Percentiles rank a stretch among this genome's conserved stretches.
Conservation (phyloP, 1,139 yeast genomes). For the Sugiyamaella xylanicola region DNA sequence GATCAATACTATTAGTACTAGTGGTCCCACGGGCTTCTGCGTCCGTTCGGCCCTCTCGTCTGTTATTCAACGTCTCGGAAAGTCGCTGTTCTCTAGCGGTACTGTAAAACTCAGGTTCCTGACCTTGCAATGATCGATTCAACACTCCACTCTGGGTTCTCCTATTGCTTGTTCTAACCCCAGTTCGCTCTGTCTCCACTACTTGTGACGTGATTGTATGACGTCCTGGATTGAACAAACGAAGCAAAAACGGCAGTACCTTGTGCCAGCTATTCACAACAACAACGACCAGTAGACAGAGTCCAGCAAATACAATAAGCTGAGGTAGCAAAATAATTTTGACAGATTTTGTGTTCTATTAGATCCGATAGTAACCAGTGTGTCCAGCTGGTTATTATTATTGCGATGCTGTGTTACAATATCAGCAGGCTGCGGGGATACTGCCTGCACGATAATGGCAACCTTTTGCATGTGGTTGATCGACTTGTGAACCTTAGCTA, state of each 20-base stretch:
- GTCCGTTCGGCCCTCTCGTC: not conserved
- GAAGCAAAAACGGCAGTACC: not conserved
- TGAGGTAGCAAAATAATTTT: slow-evolving; percentile 8
- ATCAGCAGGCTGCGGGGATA: not conserved
- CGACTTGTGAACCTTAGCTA: too few species aligned
- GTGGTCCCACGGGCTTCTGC: not conserved
- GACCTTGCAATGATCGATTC: not conserved
- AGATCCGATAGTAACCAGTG: slow-evolving; percentile 3
- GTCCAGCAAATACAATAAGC: slow-evolving; percentile 4
- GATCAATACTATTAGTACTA: not conserved
- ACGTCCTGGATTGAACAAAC: not conserved
- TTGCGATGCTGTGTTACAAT: not conserved
- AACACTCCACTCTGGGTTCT: not conserved
- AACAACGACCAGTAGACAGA: slow-evolving; percentile 10
- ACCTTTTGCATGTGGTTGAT: not conserved
- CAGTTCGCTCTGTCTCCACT: not conserved
- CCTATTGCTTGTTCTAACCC: not conserved
- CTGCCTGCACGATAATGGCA: not conserved
- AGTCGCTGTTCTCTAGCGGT: not conserved
- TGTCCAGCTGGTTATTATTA: not conserved
- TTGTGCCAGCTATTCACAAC: slow-evolving; percentile 8
- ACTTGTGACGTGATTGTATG: not conserved
- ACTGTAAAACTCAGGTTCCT: not conserved
- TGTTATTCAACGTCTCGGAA: not conserved
- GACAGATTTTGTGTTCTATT: not conserved